A percentile compares a stretch with the other conserved stretches of the same genome.
Evolutionary conservation across 257 asterid species (phyloP).

Genomic region (Plantago ovata): DNA sequence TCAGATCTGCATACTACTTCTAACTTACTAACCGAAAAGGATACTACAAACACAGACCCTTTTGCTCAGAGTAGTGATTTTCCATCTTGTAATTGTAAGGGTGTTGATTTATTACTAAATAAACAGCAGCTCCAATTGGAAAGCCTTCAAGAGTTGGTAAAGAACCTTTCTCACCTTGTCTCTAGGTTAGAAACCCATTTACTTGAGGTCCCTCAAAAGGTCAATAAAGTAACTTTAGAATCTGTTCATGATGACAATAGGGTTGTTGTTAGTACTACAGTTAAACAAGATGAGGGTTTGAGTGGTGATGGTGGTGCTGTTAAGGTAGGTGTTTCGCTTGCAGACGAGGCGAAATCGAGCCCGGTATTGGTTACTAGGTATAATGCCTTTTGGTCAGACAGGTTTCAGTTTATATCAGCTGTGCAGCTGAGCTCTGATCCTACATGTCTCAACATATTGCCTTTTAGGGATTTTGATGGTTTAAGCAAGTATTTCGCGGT

Average conservation of each 20-base stretch:
- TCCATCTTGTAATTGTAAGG: constrained; percentile 15
- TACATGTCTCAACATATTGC: constrained; percentile 63
- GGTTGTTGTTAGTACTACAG: constrained; percentile 21
- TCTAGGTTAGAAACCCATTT: constrained; percentile 62
- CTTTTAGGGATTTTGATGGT: constrained; percentile 76
- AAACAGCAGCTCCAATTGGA: constrained; percentile 63
- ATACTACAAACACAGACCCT: constrained; percentile 13
- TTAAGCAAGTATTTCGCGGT: constrained; percentile 68
- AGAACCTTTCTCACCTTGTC: constrained; percentile 55
- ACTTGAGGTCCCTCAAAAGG: constrained; percentile 24
- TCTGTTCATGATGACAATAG: constrained; percentile 9
- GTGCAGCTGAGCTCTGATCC: constrained; percentile 73
- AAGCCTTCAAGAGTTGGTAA: constrained; percentile 58
- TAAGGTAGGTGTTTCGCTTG: constrained; percentile 26
- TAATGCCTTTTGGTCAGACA: constrained; percentile 85
- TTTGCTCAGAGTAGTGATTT: constrained; percentile 15
- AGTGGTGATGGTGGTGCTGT: neutral
- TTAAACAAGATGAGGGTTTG: constrained; percentile 21
- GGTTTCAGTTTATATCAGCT: constrained; percentile 82
- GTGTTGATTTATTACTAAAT: constrained; percentile 33
- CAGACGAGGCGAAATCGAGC: constrained; percentile 4
- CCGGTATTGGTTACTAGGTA: constrained; percentile 53
- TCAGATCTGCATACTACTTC: constrained; percentile 33
- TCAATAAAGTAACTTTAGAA: constrained; percentile 16
- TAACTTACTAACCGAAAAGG: constrained; percentile 21